Evolutionary conservation across 371 early-diverging fungal genomes (phyloP).

Genomic region (Mortierella sp.): DNA sequence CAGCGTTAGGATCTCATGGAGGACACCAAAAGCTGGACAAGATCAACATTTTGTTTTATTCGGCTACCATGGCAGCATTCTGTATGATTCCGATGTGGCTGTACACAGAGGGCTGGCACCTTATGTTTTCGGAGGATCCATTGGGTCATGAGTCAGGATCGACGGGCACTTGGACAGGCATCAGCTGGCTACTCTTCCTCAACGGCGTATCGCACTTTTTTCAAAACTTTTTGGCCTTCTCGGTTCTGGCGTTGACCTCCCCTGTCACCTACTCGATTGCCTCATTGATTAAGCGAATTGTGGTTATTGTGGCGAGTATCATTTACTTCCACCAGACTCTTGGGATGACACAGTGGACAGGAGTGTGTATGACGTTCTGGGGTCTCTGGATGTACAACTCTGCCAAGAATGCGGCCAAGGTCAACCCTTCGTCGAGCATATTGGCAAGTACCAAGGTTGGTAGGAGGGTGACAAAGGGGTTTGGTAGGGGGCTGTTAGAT

Average conservation of each 20-base stretch:
- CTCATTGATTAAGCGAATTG: conserved; percentile 89
- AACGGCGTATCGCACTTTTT: conserved; percentile 87
- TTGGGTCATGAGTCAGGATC: conserved; percentile 10
- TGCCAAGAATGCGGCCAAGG: conserved; percentile 71
- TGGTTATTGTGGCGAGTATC: conserved; percentile 90
- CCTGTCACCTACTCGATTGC: conserved; percentile 93
- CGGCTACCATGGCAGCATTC: conserved; percentile 76
- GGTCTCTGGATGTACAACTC: conserved; percentile 91
- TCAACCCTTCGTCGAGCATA: conserved; percentile 32
- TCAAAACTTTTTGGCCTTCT: conserved; percentile 88
- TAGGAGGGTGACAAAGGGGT: conserved; percentile 35
- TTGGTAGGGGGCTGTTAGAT: conserved; percentile 30
- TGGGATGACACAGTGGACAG: conserved; percentile 73
- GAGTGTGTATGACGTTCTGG: conserved; percentile 84
- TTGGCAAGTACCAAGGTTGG: conserved; percentile 39
- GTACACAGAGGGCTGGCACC: conserved; percentile 75
- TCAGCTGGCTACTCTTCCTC: conserved; percentile 65
- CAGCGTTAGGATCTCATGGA: conserved; percentile 28
- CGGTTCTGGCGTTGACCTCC: conserved; percentile 82
- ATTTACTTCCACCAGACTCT: conserved; percentile 88
- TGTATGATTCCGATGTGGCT: conserved; percentile 90
- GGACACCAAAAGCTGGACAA: conserved; percentile 78
- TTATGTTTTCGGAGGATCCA: conserved; percentile 48
- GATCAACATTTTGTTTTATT: conserved; percentile 87
- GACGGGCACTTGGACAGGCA: conserved; percentile 29